Evolutionary conservation across 805 yeast genomes (phyloP), one percentile per base, ranked within the genome.

Genomic region (Torulaspora indica): DNA sequence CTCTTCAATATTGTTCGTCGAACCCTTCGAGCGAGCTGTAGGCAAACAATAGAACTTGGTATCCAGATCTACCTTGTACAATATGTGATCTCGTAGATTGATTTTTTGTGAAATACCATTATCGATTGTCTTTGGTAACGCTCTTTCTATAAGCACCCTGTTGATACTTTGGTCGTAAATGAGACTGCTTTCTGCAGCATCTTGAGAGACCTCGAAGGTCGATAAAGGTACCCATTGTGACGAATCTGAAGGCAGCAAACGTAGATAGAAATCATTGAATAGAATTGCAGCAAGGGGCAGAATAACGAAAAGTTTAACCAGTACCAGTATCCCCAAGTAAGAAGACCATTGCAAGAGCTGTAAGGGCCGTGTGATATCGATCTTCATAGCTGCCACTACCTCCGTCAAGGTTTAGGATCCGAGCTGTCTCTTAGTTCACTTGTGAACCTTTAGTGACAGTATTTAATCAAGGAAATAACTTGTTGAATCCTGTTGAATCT

Each of bases 321-420:
- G 15, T 8, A 57, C 41, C 7, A 56, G 25, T 2, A 51, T 17
- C 2, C 50, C 20, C 2, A 49, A 15, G 28, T 62, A 61, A 1
- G 53, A 40, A 18, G 54, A 45, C 63, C 64, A 60, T 55, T 62
- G 64, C 8, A 59, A 39, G 37, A 55, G 28, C 42, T 59, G 62
- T 8, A 62, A 49, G n/a, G 66, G 65, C 13, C 48, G 46, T 6
- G 63, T 46, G 8, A 63, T 24, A 43, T 63, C 60, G 8, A 63
- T 27, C 30, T 48, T 48, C 67, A 63, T 62, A 17, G 23, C 22
- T 14, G 10, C 25, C 20, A 22, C 10, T 23, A 9, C 18, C 23
- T 24, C 10, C 38, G 23, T 18, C 5, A 20, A 33, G 32, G 7
- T 5, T 7, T 9, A 10, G 17, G n/a, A n/a, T 24, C 4, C 7